Conservation (phyloP, 768 basidiomycete genomes). For the Hygrocybe coccinea region DNA sequence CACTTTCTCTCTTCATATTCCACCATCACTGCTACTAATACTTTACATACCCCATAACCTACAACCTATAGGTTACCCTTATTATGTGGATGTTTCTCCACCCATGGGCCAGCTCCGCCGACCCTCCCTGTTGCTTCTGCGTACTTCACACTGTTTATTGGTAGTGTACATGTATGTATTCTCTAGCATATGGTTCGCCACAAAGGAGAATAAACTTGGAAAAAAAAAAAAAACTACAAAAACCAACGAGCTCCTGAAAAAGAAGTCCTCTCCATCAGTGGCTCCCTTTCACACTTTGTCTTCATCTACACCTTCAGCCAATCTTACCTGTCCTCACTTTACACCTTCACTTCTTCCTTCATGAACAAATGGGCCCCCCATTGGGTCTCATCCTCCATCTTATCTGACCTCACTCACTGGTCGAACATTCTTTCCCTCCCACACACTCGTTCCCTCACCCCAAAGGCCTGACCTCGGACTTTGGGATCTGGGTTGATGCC, state of each 20-base stretch:
- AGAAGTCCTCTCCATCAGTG: too few species aligned
- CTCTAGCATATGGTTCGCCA: too few species aligned
- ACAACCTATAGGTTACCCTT: conserved; percentile 3
- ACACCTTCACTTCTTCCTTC: conserved; percentile 6
- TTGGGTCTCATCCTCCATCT: conserved; percentile 7
- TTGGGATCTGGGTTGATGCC: conserved; percentile 28
- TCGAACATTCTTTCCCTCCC: conserved; percentile 3
- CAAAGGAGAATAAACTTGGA: too few species aligned
- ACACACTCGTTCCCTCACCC: conserved; percentile 9
- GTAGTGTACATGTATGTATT: too few species aligned
- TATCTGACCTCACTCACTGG: conserved; percentile 11
- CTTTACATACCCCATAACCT: background rate
- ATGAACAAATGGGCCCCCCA: background rate
- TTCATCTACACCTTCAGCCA: conserved; percentile 16
- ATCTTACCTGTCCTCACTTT: conserved; percentile 10
- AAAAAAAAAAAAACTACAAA: conserved; percentile 8
- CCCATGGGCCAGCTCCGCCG: too few species aligned
- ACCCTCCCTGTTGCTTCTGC: too few species aligned
- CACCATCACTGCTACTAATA: too few species aligned
- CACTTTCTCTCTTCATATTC: too few species aligned
- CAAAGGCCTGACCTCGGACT: conserved; percentile 2
- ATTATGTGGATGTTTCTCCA: too few species aligned
- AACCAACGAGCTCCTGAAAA: conserved; percentile 8
- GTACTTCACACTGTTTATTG: too few species aligned
- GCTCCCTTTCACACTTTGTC: conserved; percentile 20